Evolutionary conservation across 352 stramenopile genomes (phyloP).

Genomic region (Pythium apleroticum): DNA sequence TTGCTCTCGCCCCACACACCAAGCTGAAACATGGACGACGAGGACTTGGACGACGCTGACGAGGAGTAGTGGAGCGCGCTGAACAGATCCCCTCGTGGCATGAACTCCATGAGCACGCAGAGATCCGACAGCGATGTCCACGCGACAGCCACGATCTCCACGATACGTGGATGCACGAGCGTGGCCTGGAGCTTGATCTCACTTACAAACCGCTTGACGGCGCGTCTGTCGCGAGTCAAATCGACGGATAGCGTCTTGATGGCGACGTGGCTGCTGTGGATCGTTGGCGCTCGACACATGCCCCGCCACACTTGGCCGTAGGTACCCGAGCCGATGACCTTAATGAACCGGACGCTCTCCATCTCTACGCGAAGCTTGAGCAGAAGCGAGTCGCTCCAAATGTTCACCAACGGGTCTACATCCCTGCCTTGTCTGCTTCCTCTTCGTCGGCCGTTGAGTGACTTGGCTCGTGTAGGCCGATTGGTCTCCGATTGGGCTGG

Average conservation of each 20-base stretch:
- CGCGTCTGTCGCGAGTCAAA: not conserved
- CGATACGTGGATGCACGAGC: constrained; percentile 10
- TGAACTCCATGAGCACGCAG: constrained; percentile 20
- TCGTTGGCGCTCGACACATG: constrained; percentile 12
- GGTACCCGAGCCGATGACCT: constrained; percentile 10
- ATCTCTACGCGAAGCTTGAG: constrained; percentile 2
- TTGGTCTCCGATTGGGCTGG: not conserved
- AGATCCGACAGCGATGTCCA: constrained; percentile 16
- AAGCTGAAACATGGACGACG: constrained; percentile 7
- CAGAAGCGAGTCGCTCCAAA: constrained; percentile 13
- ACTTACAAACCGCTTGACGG: constrained; percentile 1
- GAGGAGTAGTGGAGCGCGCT: constrained; percentile 16
- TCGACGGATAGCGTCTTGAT: constrained; percentile 13
- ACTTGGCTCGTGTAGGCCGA: not conserved
- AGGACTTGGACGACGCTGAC: constrained; percentile 2
- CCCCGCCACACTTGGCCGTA: constrained; percentile 19
- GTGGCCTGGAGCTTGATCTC: constrained; percentile 19
- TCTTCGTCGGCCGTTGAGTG: not conserved
- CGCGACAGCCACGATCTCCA: constrained; percentile 15
- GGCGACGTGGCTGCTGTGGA: constrained; percentile 14
- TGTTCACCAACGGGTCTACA: not conserved
- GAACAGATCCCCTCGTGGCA: constrained; percentile 17
- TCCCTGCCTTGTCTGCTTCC: not conserved
- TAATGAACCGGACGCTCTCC: constrained; percentile 15
- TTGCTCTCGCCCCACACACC: constrained; percentile 20